Base-by-base conservation (phyloP, 1,284 basidiomycete species). In the Xerocomus minutiporus region DNA sequence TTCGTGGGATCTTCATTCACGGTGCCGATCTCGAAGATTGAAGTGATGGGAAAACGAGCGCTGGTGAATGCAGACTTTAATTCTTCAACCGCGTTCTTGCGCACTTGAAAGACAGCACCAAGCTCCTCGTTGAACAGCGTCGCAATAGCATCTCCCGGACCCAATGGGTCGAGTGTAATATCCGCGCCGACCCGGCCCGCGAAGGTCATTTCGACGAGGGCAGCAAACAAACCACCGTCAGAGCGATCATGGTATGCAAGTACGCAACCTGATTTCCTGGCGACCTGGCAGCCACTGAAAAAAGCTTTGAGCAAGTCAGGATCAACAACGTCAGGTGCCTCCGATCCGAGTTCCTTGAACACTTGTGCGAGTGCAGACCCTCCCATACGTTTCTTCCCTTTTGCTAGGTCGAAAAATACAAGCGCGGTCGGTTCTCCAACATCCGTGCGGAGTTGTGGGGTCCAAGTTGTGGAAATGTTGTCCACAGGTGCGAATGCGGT, bases 211-310 rank as follows among this genome's bases (percentile, higher is more conserved):
- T 99, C 97, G n/a, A 79, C 86, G 31, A 97, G 68, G 4, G 95
- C 90, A 0, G 91, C 88, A 69, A 99, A 88, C 34, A 99, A 74
- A 43, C 96, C 97, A 52, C 97, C 97, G 64, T 99, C 97, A 0
- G 96, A 98, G 20, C 96, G 86, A 72, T 99, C 97, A 70, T 99
- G 97, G 70, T 99, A 99, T 0, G 97, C 95, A 38, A 98, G 77
- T 0, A 99, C 84, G 25, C 91, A 68, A 1, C 75, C 81, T 5
- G 83, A 79, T 53, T 71, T 66, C 65, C 88, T 87, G 46, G 93
- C 76, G 6, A 73, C 71, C 66, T 91, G 85, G 58, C 86, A 88
- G 7, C 83, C 91, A 46, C 74, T 68, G 70, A 97, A 86, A 80
- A 98, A 98, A 2, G 87, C 76, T 67, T 88, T 91, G 60, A 98